These are phyloP conservation scores for Rosa hybrid DNA, from an alignment of 331 rosid genomes.

Conservation along the genomic window DNA sequence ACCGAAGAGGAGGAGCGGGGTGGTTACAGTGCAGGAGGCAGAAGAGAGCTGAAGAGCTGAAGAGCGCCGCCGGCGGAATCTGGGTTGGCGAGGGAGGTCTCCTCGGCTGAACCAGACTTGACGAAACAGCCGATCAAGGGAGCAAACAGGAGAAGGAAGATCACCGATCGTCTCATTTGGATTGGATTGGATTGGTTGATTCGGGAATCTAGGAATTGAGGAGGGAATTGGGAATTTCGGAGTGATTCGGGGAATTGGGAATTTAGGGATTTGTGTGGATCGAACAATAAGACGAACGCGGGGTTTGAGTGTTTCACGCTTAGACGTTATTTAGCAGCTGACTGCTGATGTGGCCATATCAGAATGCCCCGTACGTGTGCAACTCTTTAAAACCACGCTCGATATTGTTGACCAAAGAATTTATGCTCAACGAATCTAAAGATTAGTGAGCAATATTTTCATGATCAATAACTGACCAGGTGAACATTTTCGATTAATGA, in stretches of 20 bases:
- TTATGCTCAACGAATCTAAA: too few species aligned
- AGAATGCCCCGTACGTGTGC: neutral
- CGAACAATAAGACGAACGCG: neutral
- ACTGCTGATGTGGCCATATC: neutral
- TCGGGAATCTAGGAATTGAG: neutral
- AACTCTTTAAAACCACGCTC: too few species aligned
- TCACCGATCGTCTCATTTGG: constrained; percentile 19
- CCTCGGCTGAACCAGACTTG: neutral
- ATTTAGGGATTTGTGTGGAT: too few species aligned
- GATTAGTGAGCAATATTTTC: too few species aligned
- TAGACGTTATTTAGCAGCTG: neutral
- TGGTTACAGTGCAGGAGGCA: constrained; percentile 27
- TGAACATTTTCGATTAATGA: too few species aligned
- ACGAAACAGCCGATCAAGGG: neutral
- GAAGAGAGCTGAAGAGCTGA: constrained; percentile 19
- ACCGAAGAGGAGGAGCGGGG: neutral
- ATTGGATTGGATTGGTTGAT: neutral
- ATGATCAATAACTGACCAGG: too few species aligned
- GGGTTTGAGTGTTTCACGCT: neutral
- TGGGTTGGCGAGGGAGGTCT: constrained; percentile 4
- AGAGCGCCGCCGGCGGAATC: neutral
- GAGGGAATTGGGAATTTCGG: neutral
- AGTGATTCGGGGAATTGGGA: neutral
- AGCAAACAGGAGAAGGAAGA: constrained; percentile 20
- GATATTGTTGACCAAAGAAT: too few species aligned